Evolutionary conservation across 768 basidiomycete species (phyloP), one percentile per base, ranked within the genome.

Genomic region (Chiua virens): DNA sequence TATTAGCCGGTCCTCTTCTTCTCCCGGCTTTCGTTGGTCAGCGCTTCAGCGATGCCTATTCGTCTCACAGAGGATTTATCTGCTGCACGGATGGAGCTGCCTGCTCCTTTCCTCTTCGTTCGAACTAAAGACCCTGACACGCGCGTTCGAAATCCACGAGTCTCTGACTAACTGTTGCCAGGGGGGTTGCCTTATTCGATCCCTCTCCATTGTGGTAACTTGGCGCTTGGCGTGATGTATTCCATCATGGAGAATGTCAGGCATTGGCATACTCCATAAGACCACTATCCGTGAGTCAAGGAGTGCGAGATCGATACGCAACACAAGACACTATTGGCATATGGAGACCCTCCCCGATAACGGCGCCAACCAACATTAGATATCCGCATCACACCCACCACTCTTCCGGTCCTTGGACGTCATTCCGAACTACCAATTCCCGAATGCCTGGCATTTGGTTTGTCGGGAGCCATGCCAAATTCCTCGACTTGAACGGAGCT

Each of bases 401-500:
- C 28, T 21, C 32, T 4, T 40, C 60, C 55, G 32, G 30, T 40
- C 6, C 23, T 3, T 38, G 14, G n/a, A 34, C 49, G 36, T 50
- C 44, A 18, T 25, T 47, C 18, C 44, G 39, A 20, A 20, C 14
- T 8, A n/a, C 9, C 8, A n/a, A 11, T 27, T n/a, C 14, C 58
- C 60, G 45, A 27, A 52, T 8, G 30, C 57, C 45, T 55, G 45
- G 53, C 48, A 2, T 27, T 46, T 63, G 52, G 61, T 57, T 43
- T 46, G 39, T 60, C 52, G 47, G 52, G 38, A 38, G 35, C 47
- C 43, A 43, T 53, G 36, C 63, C 63, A 60, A 54, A 45, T 41
- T 53, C 44, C 1, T 28, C 15, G 47, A 15, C 34, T 34, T 47
- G 45, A 21, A 28, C 50, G 48, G 52, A 52, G 48, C 21, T 8